Evolutionary conservation across 371 early-diverging fungal species (phyloP).

Genomic region (Mortierella polycephala): DNA sequence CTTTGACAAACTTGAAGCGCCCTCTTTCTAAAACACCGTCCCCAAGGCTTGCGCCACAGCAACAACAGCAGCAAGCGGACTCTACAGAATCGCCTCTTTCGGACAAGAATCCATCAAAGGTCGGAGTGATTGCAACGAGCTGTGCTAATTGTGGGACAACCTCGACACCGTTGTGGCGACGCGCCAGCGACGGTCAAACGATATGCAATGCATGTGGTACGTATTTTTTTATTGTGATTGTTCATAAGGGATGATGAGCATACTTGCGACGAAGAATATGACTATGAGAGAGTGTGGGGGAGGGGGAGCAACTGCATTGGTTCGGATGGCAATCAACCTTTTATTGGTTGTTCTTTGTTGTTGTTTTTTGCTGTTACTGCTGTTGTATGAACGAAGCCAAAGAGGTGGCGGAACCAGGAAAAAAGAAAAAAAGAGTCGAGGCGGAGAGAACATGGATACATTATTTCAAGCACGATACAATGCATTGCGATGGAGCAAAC

Average conservation of each 20-base stretch:
- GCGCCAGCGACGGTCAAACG: slow-evolving; percentile 82
- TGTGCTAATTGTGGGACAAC: slow-evolving; percentile 93
- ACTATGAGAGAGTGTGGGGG: too few relatives aligned
- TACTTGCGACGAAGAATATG: too few relatives aligned
- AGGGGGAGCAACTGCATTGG: too few relatives aligned
- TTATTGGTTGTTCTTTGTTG: not conserved
- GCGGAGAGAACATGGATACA: slow-evolving; percentile 18
- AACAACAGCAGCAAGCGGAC: not conserved
- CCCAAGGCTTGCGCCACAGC: slow-evolving; percentile 19
- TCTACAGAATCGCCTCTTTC: slow-evolving; percentile 9
- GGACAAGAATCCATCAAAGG: slow-evolving; percentile 8
- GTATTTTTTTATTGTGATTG: slow-evolving; percentile 40
- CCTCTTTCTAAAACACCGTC: slow-evolving; percentile 19
- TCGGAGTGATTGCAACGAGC: slow-evolving; percentile 57
- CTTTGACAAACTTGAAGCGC: not conserved
- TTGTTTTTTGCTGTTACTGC: not conserved
- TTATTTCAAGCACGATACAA: not conserved
- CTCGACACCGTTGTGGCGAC: slow-evolving; percentile 94
- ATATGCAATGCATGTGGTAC: slow-evolving; percentile 94
- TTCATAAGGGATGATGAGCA: not conserved
- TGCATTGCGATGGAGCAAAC: not conserved
- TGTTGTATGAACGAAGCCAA: not conserved
- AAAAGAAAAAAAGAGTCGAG: not conserved
- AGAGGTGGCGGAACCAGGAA: slow-evolving; percentile 8
- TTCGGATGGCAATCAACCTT: too few relatives aligned